Evolutionary conservation across 1,139 yeast genomes (phyloP), one percentile per base, ranked within the genome.

Genomic region (Spathaspora sp.): DNA sequence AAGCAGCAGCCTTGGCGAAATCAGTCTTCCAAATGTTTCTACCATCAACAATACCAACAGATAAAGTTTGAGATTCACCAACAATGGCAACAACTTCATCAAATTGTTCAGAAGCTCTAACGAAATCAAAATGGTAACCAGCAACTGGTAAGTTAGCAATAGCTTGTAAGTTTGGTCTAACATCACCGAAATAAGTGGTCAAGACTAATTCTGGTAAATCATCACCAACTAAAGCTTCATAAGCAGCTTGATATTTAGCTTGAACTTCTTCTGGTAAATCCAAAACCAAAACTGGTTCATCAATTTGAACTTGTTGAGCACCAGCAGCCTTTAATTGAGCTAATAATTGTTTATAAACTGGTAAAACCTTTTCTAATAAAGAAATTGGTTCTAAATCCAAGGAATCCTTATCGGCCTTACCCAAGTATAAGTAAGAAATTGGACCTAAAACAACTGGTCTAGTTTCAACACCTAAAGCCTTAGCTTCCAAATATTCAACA

Each of bases 21-120:
- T 93, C 88, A 70, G 95, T 86, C 83, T 93, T 93, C 99, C 99
- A 93, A 75, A 93, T 89, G 84, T 93, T 93, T 84, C 99, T 90
- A 78, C 99, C 99, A 64, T 89, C 95, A 63, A 93, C 93, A 62
- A 93, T 82, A 88, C 99, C 99, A 57, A 86, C 96, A 56, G 98
- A 91, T 67, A 93, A 80, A 56, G 80, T 74, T 80, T 93, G 96
- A 52, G 63, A 60, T 60, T 83, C 79, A 53, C 56, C 61, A 53
- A 91, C 75, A 64, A 86, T 78, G 50, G 81, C 74, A 52, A 81
- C 74, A 61, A 89, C 96, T 48, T 83, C 89, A 48, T 89, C 93
- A 57, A 93, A 84, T 81, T 93, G 99, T 72, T 88, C 96, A 64
- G 99, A 96, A 59, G 84, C 88, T 82, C 97, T 90, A 70, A 84